Percentiles rank a stretch among this genome's conserved stretches.
Evolutionary conservation across 805 yeast genomes (phyloP).

Genomic region (Citeromyces matritensis): DNA sequence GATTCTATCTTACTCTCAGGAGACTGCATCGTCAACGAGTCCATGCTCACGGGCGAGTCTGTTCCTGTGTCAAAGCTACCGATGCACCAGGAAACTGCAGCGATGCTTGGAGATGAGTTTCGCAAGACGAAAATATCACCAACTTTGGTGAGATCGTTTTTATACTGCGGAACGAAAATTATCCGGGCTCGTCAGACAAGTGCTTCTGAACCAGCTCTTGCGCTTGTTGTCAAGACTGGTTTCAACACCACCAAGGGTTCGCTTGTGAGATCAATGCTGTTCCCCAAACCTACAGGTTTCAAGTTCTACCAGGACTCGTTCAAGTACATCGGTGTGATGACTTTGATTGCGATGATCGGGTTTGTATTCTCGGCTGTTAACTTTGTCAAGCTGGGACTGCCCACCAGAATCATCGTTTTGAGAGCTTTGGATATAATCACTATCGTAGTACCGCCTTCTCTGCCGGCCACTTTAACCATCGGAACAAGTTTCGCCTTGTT

Average conservation of each 20-base stretch:
- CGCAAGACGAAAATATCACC: constrained; percentile 40
- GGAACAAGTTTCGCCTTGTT: constrained; percentile 89
- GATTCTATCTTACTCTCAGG: constrained; percentile 82
- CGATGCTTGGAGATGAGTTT: constrained; percentile 40
- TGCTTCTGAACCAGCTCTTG: constrained; percentile 62
- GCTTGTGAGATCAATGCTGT: constrained; percentile 84
- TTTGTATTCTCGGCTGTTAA: constrained; percentile 73
- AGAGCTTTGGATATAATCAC: constrained; percentile 91
- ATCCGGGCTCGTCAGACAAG: constrained; percentile 65
- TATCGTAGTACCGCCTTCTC: constrained; percentile 96
- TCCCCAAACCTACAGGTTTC: constrained; percentile 89
- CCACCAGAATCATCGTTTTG: constrained; percentile 53
- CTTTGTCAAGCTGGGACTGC: constrained; percentile 65
- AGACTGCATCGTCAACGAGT: constrained; percentile 92
- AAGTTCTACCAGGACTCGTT: constrained; percentile 91
- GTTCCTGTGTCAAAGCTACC: constrained; percentile 84
- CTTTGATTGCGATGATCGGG: constrained; percentile 70
- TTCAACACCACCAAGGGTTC: constrained; percentile 95
- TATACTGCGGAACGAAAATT: constrained; percentile 83
- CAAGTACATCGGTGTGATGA: constrained; percentile 92
- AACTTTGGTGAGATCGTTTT: constrained; percentile 54
- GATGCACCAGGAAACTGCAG: constrained; percentile 47
- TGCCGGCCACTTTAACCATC: constrained; percentile 93
- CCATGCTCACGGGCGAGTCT: constrained; percentile 97
- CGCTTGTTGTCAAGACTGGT: constrained; percentile 80